phyloP scores from a whole-genome alignment of 1,284 basidiomycete species.

The Butyriboletus appendiculatus region DNA sequence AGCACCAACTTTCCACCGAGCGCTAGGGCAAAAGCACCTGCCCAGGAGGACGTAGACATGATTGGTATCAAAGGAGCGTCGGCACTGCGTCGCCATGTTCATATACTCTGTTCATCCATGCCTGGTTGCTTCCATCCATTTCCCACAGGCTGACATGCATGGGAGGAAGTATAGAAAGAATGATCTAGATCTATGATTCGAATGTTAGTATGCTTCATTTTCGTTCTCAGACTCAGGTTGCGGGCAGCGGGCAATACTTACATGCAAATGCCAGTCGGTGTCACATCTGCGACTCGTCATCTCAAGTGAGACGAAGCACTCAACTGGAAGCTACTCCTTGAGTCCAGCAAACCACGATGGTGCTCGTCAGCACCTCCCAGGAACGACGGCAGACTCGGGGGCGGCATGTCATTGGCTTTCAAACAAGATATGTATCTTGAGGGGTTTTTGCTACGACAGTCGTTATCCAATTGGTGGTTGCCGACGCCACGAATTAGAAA shows the following conservation, averaged over 20 bases:
- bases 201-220: neutral
- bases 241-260: no score
- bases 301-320: neutral
- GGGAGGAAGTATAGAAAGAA: neutral
- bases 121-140: neutral
- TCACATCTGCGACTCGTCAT: neutral
- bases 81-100: no score
- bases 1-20: slow-evolving; percentile 1
- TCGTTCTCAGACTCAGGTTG: neutral
- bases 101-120: slow-evolving; percentile 7
- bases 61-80: neutral
- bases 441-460: neutral
- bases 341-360: neutral
- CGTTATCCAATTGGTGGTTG: no score
- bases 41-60: slow-evolving; percentile 1
- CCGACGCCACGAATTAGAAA: neutral
- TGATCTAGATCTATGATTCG: no score
- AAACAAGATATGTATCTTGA: neutral
- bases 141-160: slow-evolving; percentile 10
- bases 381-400: neutral
- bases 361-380: neutral
- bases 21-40: slow-evolving; percentile 1
- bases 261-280: neutral
- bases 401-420: neutral
- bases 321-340: neutral